Conservation (phyloP, 2,329 filamentous ascomycete genomes). For the Xylaria digitata region DNA sequence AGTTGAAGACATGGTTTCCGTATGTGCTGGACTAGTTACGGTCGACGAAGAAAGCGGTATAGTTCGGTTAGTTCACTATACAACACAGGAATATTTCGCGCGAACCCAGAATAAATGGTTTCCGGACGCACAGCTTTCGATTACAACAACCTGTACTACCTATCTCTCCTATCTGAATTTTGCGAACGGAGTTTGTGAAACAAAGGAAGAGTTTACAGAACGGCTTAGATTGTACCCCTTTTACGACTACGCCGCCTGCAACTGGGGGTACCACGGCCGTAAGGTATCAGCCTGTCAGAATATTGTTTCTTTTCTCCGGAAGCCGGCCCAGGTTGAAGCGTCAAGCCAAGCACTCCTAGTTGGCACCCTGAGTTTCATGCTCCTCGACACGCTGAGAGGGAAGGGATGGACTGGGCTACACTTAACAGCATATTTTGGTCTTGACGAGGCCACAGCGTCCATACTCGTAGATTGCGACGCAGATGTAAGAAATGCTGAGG, state of each 20-base stretch:
- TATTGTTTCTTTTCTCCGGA: constrained; percentile 17
- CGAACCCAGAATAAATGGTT: constrained; percentile 49
- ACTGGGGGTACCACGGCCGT: constrained; percentile 26
- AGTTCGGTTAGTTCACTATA: constrained; percentile 60
- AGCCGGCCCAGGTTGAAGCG: constrained; percentile 22
- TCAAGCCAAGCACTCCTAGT: constrained; percentile 5
- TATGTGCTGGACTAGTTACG: constrained; percentile 57
- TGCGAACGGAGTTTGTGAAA: not conserved
- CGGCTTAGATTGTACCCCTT: constrained; percentile 13
- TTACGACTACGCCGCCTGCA: constrained; percentile 22
- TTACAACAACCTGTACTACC: constrained; percentile 19
- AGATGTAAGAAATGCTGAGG: not conserved
- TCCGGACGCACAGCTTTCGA: constrained; percentile 40
- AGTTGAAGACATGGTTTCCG: constrained; percentile 51
- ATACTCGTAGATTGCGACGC: not conserved
- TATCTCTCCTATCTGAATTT: constrained; percentile 26
- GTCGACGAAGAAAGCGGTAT: constrained; percentile 54
- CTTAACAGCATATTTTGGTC: constrained; percentile 16
- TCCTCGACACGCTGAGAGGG: no score
- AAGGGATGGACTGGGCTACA: constrained; percentile 25
- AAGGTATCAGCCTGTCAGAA: not conserved
- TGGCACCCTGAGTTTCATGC: no score
- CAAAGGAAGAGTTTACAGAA: not conserved
- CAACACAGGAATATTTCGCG: constrained; percentile 59
- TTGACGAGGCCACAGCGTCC: not conserved